Conservation (phyloP, 2,329 filamentous ascomycete genomes). For the Aspergillus pseudonomiae region DNA sequence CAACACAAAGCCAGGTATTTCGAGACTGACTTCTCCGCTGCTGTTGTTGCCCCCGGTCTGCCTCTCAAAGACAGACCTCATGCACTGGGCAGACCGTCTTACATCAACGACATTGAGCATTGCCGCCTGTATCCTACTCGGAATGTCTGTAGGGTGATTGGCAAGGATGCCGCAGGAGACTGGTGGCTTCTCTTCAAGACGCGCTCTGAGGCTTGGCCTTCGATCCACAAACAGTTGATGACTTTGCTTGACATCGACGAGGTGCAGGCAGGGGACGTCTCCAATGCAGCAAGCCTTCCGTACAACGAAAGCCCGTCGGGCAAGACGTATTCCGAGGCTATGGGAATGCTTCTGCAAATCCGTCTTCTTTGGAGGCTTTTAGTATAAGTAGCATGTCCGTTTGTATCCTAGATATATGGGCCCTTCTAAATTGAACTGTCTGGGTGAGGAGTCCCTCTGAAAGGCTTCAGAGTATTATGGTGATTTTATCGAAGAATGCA, state of each 20-base stretch:
- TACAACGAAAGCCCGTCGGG: neutral
- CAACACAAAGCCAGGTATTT: conserved; percentile 44
- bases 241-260: neutral
- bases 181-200: conserved; percentile 29
- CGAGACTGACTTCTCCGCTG: conserved; percentile 41
- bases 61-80: neutral
- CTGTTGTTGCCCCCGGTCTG: conserved; percentile 18
- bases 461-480: too few relatives aligned
- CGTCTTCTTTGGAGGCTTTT: neutral
- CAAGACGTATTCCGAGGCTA: neutral
- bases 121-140: conserved; percentile 15
- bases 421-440: neutral
- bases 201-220: conserved; percentile 10
- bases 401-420: rapidly evolving
- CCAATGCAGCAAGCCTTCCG: neutral
- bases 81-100: conserved; percentile 15
- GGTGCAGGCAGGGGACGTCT: neutral
- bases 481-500: neutral
- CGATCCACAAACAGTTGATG: conserved; percentile 7
- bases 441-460: rapidly evolving
- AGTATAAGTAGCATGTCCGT: neutral
- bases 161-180: conserved; percentile 36
- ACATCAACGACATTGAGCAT: neutral
- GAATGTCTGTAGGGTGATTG: conserved; percentile 29
- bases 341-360: neutral